These are phyloP conservation scores for Yamadazyma endophytica DNA, from an alignment of 805 yeast genomes.

Conservation along the genomic window DNA sequence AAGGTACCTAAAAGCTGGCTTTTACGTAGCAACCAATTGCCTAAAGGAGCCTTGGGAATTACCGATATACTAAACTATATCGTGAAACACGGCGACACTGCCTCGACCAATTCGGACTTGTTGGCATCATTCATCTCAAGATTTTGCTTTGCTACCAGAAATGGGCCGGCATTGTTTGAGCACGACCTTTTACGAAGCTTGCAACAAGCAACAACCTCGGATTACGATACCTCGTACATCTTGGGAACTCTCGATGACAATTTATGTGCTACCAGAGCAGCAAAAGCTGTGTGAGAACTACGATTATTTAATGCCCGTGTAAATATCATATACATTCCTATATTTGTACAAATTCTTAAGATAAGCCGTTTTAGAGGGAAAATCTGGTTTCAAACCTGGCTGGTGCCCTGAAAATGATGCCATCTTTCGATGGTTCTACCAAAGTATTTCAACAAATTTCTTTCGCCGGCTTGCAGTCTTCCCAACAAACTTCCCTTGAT, in stretches of 20 bases:
- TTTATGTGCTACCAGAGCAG: too few species aligned
- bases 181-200: conserved; percentile 1
- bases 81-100: background rate
- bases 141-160: conserved; percentile 2
- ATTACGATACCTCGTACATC: conserved; percentile 3
- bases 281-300: too few species aligned
- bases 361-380: too few species aligned
- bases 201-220: background rate
- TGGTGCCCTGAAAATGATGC: conserved; percentile 15
- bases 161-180: conserved; percentile 3
- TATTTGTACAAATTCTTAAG: too few species aligned
- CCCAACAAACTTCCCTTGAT: conserved; percentile 18
- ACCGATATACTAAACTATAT: background rate
- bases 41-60: conserved; percentile 3
- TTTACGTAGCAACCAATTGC: background rate
- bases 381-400: too few species aligned
- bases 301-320: too few species aligned
- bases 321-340: too few species aligned
- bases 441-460: conserved; percentile 13
- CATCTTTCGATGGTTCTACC: conserved; percentile 20
- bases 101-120: background rate
- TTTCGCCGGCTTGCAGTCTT: conserved; percentile 14
- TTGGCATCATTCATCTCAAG: conserved; percentile 1
- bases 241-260: conserved; percentile 2
- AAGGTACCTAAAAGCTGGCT: conserved; percentile 3